These are phyloP conservation scores for Populus simonii DNA, from an alignment of 345 rosid species.

Conservation along the genomic window DNA sequence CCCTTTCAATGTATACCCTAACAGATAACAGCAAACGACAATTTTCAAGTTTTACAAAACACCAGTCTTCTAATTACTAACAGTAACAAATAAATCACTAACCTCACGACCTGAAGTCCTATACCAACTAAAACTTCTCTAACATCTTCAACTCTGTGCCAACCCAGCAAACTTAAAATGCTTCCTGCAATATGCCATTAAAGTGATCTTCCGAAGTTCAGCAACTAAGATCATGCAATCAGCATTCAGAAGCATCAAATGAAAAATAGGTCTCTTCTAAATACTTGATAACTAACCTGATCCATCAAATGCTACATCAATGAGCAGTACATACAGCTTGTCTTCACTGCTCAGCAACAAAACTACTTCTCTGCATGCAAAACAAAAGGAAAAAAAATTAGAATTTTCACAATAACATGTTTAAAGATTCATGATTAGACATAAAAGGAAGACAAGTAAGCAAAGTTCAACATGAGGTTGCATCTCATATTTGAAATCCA, in stretches of 20 bases:
- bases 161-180: conserved; percentile 58
- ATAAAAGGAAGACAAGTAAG: not conserved
- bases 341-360: conserved; percentile 60
- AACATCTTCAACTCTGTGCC: conserved; percentile 65
- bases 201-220: conserved; percentile 26
- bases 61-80: not conserved
- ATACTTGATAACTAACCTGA: conserved; percentile 55
- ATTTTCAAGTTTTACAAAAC: conserved; percentile 16
- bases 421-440: not conserved
- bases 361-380: conserved; percentile 69
- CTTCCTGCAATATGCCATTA: conserved; percentile 46
- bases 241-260: conserved; percentile 12
- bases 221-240: conserved; percentile 12
- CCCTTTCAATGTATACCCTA: conserved; percentile 55
- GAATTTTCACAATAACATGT: not conserved
- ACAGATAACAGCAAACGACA: conserved; percentile 7
- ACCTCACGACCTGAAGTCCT: conserved; percentile 91
- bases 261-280: conserved; percentile 18
- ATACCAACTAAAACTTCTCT: conserved; percentile 67
- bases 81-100: conserved; percentile 30
- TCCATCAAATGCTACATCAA: conserved; percentile 55
- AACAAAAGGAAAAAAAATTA: conserved; percentile 10
- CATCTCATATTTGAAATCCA: not conserved
- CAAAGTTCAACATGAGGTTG: not conserved
- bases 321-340: conserved; percentile 63